A percentile compares a stretch with the other conserved stretches of the same genome.
Conservation (phyloP, 768 basidiomycete genomes). For the Lyophyllum shimeji region DNA sequence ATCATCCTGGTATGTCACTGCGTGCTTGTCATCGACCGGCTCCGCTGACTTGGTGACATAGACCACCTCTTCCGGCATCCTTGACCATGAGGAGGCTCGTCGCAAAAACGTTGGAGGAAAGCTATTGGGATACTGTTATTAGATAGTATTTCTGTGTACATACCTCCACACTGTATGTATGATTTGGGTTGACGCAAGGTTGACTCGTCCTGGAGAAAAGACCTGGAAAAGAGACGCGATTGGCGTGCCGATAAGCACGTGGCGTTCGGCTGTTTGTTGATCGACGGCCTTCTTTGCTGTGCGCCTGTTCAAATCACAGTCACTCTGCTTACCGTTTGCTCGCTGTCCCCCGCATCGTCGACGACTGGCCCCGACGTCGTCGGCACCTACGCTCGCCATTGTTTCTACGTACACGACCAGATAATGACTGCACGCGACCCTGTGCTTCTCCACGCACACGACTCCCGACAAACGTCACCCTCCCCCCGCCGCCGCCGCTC, state of each 20-base stretch:
- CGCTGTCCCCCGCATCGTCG: not conserved
- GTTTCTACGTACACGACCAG: not conserved
- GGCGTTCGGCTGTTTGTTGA: not conserved
- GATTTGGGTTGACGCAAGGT: not conserved
- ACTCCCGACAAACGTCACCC: slow-evolving; percentile 6
- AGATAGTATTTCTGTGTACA: slow-evolving; percentile 29
- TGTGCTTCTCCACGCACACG: slow-evolving; percentile 15
- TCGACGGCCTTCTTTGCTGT: not conserved
- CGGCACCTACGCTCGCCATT: not conserved
- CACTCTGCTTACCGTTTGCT: not conserved
- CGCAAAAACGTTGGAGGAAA: slow-evolving; percentile 98
- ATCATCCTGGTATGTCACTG: slow-evolving; percentile 81
- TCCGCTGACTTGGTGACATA: slow-evolving; percentile 23
- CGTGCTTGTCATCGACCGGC: not conserved
- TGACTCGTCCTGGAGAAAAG: too few species aligned
- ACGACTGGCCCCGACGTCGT: not conserved
- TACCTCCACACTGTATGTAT: not conserved
- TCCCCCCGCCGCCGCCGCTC: slow-evolving; percentile 18
- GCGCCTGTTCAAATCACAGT: too few species aligned
- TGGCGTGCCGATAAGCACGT: not conserved
- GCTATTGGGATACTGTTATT: slow-evolving; percentile 91
- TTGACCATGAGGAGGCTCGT: slow-evolving; percentile 99
- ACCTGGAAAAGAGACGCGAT: not conserved
- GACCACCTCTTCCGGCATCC: slow-evolving; percentile 97
- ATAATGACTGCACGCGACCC: slow-evolving; percentile 24